phyloP scores from a whole-genome alignment of 164 flowering plant genomes.

The Akebia trifoliata region DNA sequence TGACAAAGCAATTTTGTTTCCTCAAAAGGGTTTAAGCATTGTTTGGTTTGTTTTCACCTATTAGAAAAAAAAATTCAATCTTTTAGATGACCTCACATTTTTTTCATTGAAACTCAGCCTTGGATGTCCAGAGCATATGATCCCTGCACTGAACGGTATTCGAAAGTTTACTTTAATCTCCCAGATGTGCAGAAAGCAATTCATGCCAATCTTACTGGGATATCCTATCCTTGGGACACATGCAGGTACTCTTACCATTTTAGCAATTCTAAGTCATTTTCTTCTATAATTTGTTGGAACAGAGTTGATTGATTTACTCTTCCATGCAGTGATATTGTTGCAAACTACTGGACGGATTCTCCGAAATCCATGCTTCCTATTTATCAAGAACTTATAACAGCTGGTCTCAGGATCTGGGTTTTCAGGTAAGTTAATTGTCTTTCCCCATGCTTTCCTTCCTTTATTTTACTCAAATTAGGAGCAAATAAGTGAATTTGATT shows the following conservation, averaged over 20 bases:
- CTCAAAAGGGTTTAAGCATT: background rate
- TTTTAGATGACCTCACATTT: slow-evolving; percentile 8
- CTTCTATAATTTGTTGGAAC: background rate
- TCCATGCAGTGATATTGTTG: slow-evolving; percentile 63
- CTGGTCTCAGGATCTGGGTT: slow-evolving; percentile 86
- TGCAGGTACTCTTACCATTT: slow-evolving; percentile 59
- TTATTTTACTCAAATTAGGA: background rate
- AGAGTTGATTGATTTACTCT: slow-evolving; percentile 4
- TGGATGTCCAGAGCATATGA: slow-evolving; percentile 96
- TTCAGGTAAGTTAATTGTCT: slow-evolving; percentile 59
- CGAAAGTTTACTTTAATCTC: slow-evolving; percentile 64
- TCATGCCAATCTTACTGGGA: slow-evolving; percentile 72
- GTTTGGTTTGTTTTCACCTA: background rate
- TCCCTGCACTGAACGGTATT: slow-evolving; percentile 86
- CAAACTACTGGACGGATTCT: slow-evolving; percentile 73
- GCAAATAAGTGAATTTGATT: background rate
- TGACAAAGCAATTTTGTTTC: background rate
- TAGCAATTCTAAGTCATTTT: background rate
- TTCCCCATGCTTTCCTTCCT: background rate
- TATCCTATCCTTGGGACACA: slow-evolving; percentile 73
- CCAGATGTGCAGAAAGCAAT: slow-evolving; percentile 93
- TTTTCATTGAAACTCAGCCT: slow-evolving; percentile 47
- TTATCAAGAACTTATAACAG: slow-evolving; percentile 71
- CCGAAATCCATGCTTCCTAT: slow-evolving; percentile 91
- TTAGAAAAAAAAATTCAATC: background rate